These are phyloP conservation scores for Entoloma clypeatum DNA, from an alignment of 1,284 basidiomycete species.

Conservation along the genomic window DNA sequence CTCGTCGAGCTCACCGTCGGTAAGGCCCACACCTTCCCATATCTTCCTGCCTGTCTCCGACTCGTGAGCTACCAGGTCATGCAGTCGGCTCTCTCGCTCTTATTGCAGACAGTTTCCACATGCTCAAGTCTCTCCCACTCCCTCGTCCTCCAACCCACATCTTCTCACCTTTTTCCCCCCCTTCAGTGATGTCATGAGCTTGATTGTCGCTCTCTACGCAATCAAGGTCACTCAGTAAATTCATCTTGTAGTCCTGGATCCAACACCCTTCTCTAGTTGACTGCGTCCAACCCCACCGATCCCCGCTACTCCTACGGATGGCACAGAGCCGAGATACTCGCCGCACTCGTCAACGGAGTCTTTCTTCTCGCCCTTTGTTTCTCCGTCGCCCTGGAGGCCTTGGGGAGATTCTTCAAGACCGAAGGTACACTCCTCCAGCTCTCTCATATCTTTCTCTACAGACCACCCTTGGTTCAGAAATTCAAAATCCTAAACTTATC, in stretches of 20 bases:
- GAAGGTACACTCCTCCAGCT: slow-evolving; percentile 52
- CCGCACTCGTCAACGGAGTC: slow-evolving; percentile 93
- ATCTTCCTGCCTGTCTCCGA: not conserved
- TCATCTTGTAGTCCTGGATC: slow-evolving; percentile 8
- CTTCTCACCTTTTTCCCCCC: slow-evolving; percentile 9
- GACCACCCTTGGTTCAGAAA: slow-evolving; percentile 54
- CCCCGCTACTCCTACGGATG: slow-evolving; percentile 89
- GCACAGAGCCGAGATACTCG: slow-evolving; percentile 98
- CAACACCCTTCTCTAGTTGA: slow-evolving; percentile 41
- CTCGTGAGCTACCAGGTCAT: slow-evolving; percentile 59
- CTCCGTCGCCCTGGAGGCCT: slow-evolving; percentile 91
- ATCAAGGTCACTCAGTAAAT: slow-evolving; percentile 65
- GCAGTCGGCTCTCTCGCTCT: slow-evolving; percentile 92
- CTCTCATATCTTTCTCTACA: slow-evolving; percentile 3
- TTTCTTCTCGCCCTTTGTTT: slow-evolving; percentile 94
- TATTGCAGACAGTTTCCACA: slow-evolving; percentile 97
- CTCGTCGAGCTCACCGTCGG: slow-evolving; percentile 87
- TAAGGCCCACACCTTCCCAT: slow-evolving; percentile 27
- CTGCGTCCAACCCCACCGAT: slow-evolving; percentile 45
- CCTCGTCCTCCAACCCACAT: slow-evolving; percentile 11
- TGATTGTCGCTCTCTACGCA: slow-evolving; percentile 94
- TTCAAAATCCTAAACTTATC: slow-evolving; percentile 83
- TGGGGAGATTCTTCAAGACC: slow-evolving; percentile 84
- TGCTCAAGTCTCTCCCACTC: slow-evolving; percentile 77
- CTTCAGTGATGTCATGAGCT: slow-evolving; percentile 89